Evolutionary conservation across 306 rosid species (phyloP).

Genomic region (Alnus rubra): DNA sequence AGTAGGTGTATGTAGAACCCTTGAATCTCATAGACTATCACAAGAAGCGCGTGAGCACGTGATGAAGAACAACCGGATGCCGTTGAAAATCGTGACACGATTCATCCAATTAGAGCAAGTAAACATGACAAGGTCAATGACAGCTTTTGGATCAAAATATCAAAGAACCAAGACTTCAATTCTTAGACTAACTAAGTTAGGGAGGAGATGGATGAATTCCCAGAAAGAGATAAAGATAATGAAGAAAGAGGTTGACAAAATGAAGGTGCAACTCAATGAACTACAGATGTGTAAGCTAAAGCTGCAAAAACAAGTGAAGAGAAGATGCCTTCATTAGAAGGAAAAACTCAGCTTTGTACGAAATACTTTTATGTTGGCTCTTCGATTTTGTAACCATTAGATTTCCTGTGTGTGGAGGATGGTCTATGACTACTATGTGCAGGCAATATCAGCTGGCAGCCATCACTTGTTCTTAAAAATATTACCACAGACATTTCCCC

Average conservation of each 20-base stretch:
- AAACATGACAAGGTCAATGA: slow-evolving; percentile 42
- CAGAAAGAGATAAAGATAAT: slow-evolving; percentile 53
- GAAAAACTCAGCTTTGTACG: slow-evolving; percentile 8
- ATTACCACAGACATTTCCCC: no score
- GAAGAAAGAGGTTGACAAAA: slow-evolving; percentile 61
- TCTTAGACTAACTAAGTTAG: slow-evolving; percentile 39
- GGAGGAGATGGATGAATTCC: slow-evolving; percentile 32
- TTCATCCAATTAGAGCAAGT: slow-evolving; percentile 67
- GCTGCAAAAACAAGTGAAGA: slow-evolving; percentile 56
- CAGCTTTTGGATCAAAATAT: slow-evolving; percentile 33
- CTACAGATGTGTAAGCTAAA: slow-evolving; percentile 56
- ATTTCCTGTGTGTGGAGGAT: background rate
- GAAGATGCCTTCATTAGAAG: slow-evolving; percentile 39
- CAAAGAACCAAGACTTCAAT: slow-evolving; percentile 39
- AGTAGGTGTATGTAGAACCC: slow-evolving; percentile 39
- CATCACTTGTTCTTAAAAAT: no score
- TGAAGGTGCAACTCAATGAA: slow-evolving; percentile 63
- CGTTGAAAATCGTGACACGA: slow-evolving; percentile 37
- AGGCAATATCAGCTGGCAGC: no score
- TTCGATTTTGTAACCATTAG: background rate
- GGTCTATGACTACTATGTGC: no score
- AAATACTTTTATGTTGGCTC: background rate
- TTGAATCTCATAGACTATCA: slow-evolving; percentile 76
- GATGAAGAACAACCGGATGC: slow-evolving; percentile 66
- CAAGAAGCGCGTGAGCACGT: slow-evolving; percentile 64